These are phyloP conservation scores for Castanea crenata DNA, from an alignment of 306 rosid genomes.

Conservation along the genomic window DNA sequence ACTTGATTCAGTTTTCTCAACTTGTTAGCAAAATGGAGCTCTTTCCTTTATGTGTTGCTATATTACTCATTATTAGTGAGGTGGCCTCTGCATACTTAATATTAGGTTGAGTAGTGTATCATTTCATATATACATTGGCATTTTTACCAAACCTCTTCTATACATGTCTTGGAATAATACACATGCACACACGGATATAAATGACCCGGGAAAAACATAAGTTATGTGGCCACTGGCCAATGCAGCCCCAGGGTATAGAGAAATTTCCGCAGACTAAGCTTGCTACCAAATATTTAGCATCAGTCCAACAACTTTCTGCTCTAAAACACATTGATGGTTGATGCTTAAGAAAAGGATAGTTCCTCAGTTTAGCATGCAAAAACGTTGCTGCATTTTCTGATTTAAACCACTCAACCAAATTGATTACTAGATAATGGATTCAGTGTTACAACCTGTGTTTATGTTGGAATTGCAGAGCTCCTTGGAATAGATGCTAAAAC, in stretches of 20 bases:
- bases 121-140: no score
- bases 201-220: not conserved
- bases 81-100: not conserved
- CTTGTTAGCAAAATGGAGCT: no score
- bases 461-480: constrained; percentile 46
- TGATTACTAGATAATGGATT: not conserved
- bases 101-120: not conserved
- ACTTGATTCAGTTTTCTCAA: no score
- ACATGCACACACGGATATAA: not conserved
- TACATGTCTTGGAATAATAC: not conserved
- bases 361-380: not conserved
- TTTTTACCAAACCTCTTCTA: not conserved
- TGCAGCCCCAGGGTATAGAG: not conserved
- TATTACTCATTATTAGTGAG: no score
- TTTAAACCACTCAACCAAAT: not conserved
- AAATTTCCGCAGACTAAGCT: not conserved
- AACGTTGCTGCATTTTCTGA: not conserved
- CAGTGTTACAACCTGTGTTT: constrained; percentile 1
- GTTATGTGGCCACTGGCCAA: not conserved
- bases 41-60: no score
- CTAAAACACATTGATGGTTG: not conserved
- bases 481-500: constrained; percentile 61
- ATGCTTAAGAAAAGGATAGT: not conserved
- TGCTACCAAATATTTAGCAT: not conserved
- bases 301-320: not conserved